phyloP scores from a whole-genome alignment of 2,329 filamentous ascomycete genomes.

The Tolypocladium nubicola region DNA sequence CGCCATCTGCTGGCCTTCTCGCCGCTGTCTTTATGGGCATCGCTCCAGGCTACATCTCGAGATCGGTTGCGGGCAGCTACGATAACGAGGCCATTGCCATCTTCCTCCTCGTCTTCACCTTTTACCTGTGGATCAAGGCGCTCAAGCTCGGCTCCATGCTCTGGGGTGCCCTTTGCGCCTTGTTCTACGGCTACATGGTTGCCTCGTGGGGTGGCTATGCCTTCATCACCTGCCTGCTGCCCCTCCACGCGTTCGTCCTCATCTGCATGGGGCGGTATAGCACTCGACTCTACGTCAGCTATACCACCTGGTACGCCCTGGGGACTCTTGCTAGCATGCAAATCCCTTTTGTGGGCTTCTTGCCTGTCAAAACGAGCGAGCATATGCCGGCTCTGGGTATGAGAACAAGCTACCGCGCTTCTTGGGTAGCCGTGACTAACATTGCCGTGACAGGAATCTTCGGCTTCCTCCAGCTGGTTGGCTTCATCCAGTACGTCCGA shows the following conservation, averaged over 20 bases:
- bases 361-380: slow-evolving; percentile 93
- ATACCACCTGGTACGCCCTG: slow-evolving; percentile 95
- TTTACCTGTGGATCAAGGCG: slow-evolving; percentile 98
- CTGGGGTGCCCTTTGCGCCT: slow-evolving; percentile 87
- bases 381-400: slow-evolving; percentile 92
- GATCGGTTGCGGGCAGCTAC: slow-evolving; percentile 95
- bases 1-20: slow-evolving; percentile 85
- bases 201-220: slow-evolving; percentile 99
- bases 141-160: slow-evolving; percentile 93
- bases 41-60: slow-evolving; percentile 91
- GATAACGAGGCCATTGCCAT: slow-evolving; percentile 99
- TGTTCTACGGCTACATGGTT: slow-evolving; percentile 99
- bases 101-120: slow-evolving; percentile 96
- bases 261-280: slow-evolving; percentile 97
- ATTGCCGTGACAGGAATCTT: slow-evolving; percentile 63
- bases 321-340: slow-evolving; percentile 98
- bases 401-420: slow-evolving; percentile 20
- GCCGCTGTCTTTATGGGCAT: slow-evolving; percentile 97
- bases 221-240: slow-evolving; percentile 96
- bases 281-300: slow-evolving; percentile 86
- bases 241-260: slow-evolving; percentile 85
- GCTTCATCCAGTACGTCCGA: slow-evolving; percentile 82
- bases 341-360: slow-evolving; percentile 95
- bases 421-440: slow-evolving; percentile 6
- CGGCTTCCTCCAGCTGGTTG: slow-evolving; percentile 86